Percentiles rank a stretch among this genome's conserved stretches.
phyloP scores from a whole-genome alignment of 148 eudicot genomes.

The Cornus kousa region DNA sequence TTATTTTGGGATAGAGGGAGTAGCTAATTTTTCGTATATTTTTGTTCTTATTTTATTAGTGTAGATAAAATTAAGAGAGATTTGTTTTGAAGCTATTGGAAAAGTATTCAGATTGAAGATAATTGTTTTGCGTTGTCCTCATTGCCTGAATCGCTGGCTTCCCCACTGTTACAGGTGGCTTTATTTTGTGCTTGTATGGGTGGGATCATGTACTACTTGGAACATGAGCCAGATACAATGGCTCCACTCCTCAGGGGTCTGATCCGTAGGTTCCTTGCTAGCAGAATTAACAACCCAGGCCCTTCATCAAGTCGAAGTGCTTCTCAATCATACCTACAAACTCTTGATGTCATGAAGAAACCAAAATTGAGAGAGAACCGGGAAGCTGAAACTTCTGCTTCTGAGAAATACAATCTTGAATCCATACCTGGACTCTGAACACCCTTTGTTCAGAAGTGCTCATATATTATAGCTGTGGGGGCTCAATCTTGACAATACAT shows the following conservation, averaged over 20 bases:
- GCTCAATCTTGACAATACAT: neutral
- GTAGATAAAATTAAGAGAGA: neutral
- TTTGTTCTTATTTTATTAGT: neutral
- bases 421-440: slow-evolving; percentile 83
- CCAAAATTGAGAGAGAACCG: slow-evolving; percentile 35
- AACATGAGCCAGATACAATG: slow-evolving; percentile 94
- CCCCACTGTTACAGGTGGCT: slow-evolving; percentile 54
- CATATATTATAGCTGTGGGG: neutral
- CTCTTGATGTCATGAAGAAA: slow-evolving; percentile 55
- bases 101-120: neutral
- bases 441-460: slow-evolving; percentile 20
- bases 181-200: slow-evolving; percentile 96
- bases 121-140: neutral
- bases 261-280: slow-evolving; percentile 86
- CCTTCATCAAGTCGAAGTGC: slow-evolving; percentile 53
- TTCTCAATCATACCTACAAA: slow-evolving; percentile 64
- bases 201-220: slow-evolving; percentile 88
- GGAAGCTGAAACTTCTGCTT: slow-evolving; percentile 42
- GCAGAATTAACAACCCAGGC: slow-evolving; percentile 76
- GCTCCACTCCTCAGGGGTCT: slow-evolving; percentile 85
- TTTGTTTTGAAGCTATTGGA: neutral
- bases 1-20: too few species aligned
- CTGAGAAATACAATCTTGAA: slow-evolving; percentile 72
- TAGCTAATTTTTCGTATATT: neutral
- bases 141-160: neutral